These are phyloP conservation scores for Verbascum thapsus DNA, from an alignment of 257 asterid genomes.

Conservation along the genomic window DNA sequence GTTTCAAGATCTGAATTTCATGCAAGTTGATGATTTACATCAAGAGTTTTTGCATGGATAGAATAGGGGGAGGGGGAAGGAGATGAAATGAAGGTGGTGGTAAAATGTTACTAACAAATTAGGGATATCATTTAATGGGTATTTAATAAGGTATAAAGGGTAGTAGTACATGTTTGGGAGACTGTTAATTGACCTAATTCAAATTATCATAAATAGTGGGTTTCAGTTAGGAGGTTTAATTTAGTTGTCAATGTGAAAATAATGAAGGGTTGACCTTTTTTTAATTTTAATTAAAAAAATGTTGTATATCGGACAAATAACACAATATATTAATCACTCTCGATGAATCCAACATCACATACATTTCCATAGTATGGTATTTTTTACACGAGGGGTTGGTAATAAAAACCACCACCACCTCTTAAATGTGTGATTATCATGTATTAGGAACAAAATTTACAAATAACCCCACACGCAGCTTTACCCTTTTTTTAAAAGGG, in stretches of 20 bases:
- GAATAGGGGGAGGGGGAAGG: neutral
- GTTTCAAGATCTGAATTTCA: neutral
- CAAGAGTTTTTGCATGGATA: neutral
- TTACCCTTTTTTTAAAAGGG: too few species aligned
- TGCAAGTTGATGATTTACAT: neutral
- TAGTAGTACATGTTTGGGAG: neutral
- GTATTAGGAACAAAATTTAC: too few species aligned
- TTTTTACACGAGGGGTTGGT: too few species aligned
- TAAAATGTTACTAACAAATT: neutral
- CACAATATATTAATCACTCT: too few species aligned
- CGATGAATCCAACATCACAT: too few species aligned
- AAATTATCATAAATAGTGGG: slow-evolving; percentile 28
- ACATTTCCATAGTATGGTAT: too few species aligned
- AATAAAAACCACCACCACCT: too few species aligned
- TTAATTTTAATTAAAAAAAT: neutral
- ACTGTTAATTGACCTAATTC: neutral
- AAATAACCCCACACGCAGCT: too few species aligned
- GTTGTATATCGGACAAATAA: too few species aligned
- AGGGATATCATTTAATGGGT: neutral
- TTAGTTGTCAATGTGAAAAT: neutral
- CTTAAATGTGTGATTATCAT: too few species aligned
- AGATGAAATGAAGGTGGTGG: neutral
- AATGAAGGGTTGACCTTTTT: neutral
- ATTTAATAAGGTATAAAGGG: slow-evolving; percentile 17
- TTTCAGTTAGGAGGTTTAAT: slow-evolving; percentile 5